Base-by-base conservation (phyloP, 768 basidiomycete genomes). In the Coprinopsis marcescibilis region DNA sequence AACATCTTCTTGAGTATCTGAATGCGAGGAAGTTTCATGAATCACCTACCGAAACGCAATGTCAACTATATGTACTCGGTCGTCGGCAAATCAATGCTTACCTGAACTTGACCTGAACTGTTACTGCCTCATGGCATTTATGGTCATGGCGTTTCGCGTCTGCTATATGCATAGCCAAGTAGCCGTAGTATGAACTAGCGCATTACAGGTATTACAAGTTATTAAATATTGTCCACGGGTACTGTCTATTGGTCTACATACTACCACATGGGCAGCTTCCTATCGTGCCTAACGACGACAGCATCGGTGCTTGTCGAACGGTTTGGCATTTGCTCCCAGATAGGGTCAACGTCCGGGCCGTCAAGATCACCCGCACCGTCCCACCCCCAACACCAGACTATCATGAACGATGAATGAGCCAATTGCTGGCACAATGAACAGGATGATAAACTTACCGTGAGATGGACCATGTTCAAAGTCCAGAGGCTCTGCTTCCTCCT, bases 331-430 rank as follows among this genome's bases (percentile, higher is more conserved):
- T 64, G 60, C 63, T 97, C 95, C 95, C 95, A 99, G 45, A 99
- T 87, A 4, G 95, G 95, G 56, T 98, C 95, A 4, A 99, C 90
- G 58, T 98, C 94, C 0, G 95, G 95, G 34, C 94, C 95, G 53
- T 97, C 95, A 19, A 99, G 77, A 60, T 99, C 95, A 15, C 95
- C 95, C 2, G 95, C 95, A 12, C 95, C 95, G 58, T 99, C 95
- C 95, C 95, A 99, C 15, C 95, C 95, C 95, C 95, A 97, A 61
- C 95, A 98, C 95, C 95, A 97, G 11, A 98, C 95, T 96, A 58
- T 32, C 39, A 51, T 27, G 8, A 39, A 47, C 15, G 24, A 19
- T 11, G 23, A 12, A 45, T 19, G 19, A 21, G 24, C 35, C 34
- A 47, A 21, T 19, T 25, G 32, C 30, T 45, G 51, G 21, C 21